A percentile compares a stretch with the other conserved stretches of the same genome.
Evolutionary conservation across 495 filamentous ascomycete genomes (phyloP).

Genomic region (Lichenothelia convexa): DNA sequence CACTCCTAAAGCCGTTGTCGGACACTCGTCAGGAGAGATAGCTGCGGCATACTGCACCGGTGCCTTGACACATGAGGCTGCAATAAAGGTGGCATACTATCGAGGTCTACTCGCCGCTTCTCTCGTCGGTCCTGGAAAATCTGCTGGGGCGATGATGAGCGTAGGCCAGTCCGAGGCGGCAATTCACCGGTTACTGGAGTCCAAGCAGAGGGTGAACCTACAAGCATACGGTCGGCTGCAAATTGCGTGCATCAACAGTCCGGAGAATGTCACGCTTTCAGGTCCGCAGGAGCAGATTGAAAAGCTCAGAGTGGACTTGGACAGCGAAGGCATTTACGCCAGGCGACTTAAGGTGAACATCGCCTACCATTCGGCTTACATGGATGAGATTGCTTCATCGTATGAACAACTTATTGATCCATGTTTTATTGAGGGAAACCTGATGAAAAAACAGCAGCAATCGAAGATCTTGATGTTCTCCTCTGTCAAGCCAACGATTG

Average conservation of each 20-base stretch:
- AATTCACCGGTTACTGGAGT: too few species aligned
- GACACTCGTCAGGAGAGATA: slow-evolving; percentile 48
- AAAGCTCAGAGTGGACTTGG: slow-evolving; percentile 27
- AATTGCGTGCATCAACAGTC: slow-evolving; percentile 31
- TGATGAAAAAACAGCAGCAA: too few species aligned
- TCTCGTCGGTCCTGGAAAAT: too few species aligned
- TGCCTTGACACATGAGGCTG: slow-evolving; percentile 26
- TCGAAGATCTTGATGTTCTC: neutral
- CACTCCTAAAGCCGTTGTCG: slow-evolving; percentile 24
- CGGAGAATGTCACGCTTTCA: slow-evolving; percentile 40
- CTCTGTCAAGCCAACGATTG: neutral
- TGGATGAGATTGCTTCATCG: slow-evolving; percentile 18
- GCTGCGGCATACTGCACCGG: slow-evolving; percentile 43
- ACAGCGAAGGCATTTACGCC: slow-evolving; percentile 30
- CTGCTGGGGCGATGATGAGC: slow-evolving; percentile 12
- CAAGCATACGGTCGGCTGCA: neutral
- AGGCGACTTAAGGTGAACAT: slow-evolving; percentile 36
- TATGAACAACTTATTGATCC: neutral
- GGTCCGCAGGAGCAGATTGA: slow-evolving; percentile 31
- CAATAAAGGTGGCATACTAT: slow-evolving; percentile 24
- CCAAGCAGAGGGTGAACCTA: too few species aligned
- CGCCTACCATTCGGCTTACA: slow-evolving; percentile 49
- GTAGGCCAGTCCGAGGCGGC: slow-evolving; percentile 5
- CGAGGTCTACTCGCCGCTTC: slow-evolving; percentile 13
- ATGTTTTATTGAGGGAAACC: too few species aligned